These are phyloP conservation scores for Sporothrix pseudoabietina DNA, from an alignment of 2,329 filamentous ascomycete genomes.

Conservation along the genomic window DNA sequence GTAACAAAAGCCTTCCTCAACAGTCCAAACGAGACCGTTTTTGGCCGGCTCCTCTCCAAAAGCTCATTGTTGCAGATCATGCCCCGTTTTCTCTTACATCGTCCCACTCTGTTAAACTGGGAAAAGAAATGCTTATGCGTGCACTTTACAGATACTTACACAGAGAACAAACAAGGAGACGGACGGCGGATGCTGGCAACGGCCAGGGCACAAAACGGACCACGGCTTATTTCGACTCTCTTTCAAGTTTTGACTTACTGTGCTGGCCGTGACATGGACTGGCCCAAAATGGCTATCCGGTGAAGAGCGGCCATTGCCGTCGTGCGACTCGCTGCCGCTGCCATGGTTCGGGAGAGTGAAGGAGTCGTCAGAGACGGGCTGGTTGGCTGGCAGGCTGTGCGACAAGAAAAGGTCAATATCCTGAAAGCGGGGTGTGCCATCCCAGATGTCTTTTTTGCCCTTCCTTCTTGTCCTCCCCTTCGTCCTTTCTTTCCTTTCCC, in stretches of 20 bases:
- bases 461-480: neutral
- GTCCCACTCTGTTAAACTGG: conserved; percentile 2
- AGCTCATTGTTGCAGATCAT: conserved; percentile 21
- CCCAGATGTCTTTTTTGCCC: neutral
- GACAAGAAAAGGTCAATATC: conserved; percentile 6
- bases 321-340: conserved; percentile 13
- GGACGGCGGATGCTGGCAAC: no score
- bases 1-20: neutral
- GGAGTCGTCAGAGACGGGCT: neutral
- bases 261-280: neutral
- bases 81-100: neutral
- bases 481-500: neutral
- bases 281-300: conserved; percentile 12
- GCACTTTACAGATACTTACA: conserved; percentile 7
- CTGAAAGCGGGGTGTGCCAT: conserved; percentile 5
- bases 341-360: neutral
- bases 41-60: neutral
- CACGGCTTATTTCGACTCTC: neutral
- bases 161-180: neutral
- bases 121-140: conserved; percentile 14
- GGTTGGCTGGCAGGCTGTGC: conserved; percentile 7
- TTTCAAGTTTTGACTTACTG: neutral
- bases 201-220: neutral
- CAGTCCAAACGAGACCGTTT: neutral
- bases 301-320: neutral